Conservation (phyloP, 441 rosid genomes). For the Populus hybrid region DNA sequence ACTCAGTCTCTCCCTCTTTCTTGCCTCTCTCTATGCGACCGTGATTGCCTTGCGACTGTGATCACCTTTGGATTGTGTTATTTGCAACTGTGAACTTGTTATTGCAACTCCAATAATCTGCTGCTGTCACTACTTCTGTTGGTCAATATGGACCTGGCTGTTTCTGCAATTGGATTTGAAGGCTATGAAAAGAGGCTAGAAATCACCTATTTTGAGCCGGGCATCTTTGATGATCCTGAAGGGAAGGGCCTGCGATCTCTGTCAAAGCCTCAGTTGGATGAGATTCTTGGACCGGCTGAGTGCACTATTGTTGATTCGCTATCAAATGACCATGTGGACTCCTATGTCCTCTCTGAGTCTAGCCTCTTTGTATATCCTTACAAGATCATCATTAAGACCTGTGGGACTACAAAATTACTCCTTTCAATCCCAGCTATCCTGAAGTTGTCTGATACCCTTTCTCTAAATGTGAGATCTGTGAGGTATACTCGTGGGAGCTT, state of each 20-base stretch:
- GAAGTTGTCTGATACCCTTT: constrained; percentile 44
- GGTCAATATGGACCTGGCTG: constrained; percentile 31
- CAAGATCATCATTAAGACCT: constrained; percentile 84
- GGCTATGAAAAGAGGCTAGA: constrained; percentile 92
- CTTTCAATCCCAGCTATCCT: constrained; percentile 59
- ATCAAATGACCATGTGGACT: constrained; percentile 60
- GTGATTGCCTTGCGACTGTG: constrained; percentile 15
- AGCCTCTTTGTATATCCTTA: constrained; percentile 79
- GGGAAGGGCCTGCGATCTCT: constrained; percentile 65
- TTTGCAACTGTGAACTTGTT: constrained; percentile 24
- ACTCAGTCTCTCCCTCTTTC: constrained; percentile 29
- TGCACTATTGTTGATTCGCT: constrained; percentile 76
- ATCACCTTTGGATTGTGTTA: constrained; percentile 27
- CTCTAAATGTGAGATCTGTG: constrained; percentile 52
- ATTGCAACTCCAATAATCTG: constrained; percentile 10
- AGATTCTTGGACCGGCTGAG: constrained; percentile 62
- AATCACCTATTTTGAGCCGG: constrained; percentile 53
- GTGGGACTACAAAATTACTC: constrained; percentile 83
- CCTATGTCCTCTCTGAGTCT: constrained; percentile 81
- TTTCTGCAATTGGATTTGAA: constrained; percentile 83
- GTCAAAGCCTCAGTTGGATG: constrained; percentile 58
- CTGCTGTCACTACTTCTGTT: constrained; percentile 5
- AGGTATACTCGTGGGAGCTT: constrained; percentile 77
- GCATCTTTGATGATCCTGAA: constrained; percentile 59
- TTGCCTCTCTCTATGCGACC: constrained; percentile 33